A percentile compares a stretch with the other conserved stretches of the same genome.
phyloP scores from a whole-genome alignment of 148 eudicot species.

The Camellia lanceoleosa region DNA sequence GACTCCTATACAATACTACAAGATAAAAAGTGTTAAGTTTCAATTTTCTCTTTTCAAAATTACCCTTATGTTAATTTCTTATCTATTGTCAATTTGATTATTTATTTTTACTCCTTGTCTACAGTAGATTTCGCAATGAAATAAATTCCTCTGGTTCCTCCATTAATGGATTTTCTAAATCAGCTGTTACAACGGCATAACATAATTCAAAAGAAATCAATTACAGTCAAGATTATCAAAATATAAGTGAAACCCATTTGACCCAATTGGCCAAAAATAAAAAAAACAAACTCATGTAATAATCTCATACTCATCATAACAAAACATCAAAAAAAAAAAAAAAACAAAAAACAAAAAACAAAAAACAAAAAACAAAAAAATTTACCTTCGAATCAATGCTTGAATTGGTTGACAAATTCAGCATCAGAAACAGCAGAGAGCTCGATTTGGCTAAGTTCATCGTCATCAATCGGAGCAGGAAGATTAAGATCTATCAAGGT shows the following conservation, averaged over 20 bases:
- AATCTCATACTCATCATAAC: neutral
- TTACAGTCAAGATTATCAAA: slow-evolving; percentile 15
- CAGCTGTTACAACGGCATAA: slow-evolving; percentile 20
- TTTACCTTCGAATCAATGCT: slow-evolving; percentile 26
- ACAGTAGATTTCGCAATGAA: neutral
- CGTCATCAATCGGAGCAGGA: slow-evolving; percentile 67
- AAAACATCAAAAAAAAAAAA: neutral
- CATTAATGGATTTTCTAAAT: slow-evolving; percentile 19
- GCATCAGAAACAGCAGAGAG: slow-evolving; percentile 60
- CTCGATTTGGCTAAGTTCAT: slow-evolving; percentile 50
- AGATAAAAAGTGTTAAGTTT: too few relatives aligned
- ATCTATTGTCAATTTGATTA: too few relatives aligned
- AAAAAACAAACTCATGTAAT: neutral
- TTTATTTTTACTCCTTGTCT: neutral
- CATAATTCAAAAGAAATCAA: slow-evolving; percentile 11
- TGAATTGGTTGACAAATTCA: slow-evolving; percentile 31
- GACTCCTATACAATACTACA: too few relatives aligned
- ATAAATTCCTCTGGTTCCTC: slow-evolving; percentile 1
- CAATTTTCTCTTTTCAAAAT: too few relatives aligned
- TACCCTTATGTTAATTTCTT: too few relatives aligned
- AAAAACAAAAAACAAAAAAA: neutral
- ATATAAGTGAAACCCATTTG: slow-evolving; percentile 4
- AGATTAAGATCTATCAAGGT: slow-evolving; percentile 70
- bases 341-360: neutral
- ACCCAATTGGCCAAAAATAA: slow-evolving; percentile 12